Evolutionary conservation across 768 basidiomycete species (phyloP), one percentile per base, ranked within the genome.

Genomic region (Cystofilobasidium capitatum): DNA sequence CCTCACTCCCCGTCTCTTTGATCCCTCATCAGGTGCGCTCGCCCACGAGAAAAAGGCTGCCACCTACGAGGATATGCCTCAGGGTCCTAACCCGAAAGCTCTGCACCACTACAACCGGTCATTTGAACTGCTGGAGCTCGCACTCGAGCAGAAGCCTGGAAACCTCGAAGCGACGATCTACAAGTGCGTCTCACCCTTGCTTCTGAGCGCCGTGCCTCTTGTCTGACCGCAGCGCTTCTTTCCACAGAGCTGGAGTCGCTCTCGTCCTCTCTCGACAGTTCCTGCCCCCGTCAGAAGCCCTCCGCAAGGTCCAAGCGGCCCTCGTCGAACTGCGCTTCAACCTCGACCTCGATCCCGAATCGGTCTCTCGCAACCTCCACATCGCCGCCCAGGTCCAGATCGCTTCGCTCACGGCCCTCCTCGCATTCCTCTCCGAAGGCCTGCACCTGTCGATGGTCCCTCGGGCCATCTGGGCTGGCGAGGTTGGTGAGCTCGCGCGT

Each of bases 61-160:
- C 17, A 54, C 29, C 24, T 68, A 68, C 51, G 66, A 60, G 3
- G 66, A 61, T 39, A 17, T 24, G 8, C 7, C 31, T 8, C 24
- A 68, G 13, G 65, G 39, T 33, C 29, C 66, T 13, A 62, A 61
- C 54, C 37, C 66, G 58, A 68, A 68, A 61, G 74, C 76, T 0
- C 72, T 74, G 55, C 76, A 77, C 57, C 75, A 76, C 58, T 72
- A 75, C 26, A 71, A 69, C 24, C 73, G 75, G 35, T 72, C 76
- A n/a, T 69, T 67, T 40, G 75, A 77, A 24, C 72, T 74, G 22
- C 75, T 75, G 61, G 55, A 35, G 16, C 68, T 66, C 3, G 75
- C 75, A 4, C 64, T 77, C 4, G 59, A 68, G 10, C 69, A 71
- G 44, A 70, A 70, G 31, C 73, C 73, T 1, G 55, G 65, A 39